A percentile compares a stretch with the other conserved stretches of the same genome.
Conservation (phyloP, 2,329 filamentous ascomycete genomes). For the Arthrobotrys musiformis region DNA sequence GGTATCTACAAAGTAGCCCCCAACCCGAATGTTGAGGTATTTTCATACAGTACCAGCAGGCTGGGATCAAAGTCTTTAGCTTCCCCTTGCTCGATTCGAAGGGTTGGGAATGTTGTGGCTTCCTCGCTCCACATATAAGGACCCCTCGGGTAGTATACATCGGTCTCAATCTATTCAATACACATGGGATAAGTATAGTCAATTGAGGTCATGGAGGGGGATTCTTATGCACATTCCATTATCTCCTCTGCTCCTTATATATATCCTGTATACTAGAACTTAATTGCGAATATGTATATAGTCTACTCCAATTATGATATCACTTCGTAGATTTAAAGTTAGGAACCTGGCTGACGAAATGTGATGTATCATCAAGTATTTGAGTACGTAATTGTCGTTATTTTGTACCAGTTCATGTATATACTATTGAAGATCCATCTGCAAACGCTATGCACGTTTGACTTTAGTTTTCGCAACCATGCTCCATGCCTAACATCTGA, state of each 20-base stretch:
- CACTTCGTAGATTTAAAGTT: too few relatives aligned
- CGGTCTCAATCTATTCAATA: background rate
- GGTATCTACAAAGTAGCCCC: background rate
- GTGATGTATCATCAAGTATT: background rate
- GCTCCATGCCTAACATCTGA: background rate
- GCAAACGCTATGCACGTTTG: slow-evolving; percentile 8
- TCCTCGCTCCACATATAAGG: too few relatives aligned
- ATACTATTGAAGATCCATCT: background rate
- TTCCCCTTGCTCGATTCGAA: background rate
- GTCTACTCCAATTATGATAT: background rate
- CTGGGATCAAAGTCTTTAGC: background rate
- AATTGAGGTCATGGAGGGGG: too few relatives aligned
- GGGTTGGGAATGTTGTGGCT: background rate
- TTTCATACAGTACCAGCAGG: background rate
- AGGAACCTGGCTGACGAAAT: background rate
- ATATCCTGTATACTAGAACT: background rate
- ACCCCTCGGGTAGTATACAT: background rate
- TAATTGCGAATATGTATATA: background rate
- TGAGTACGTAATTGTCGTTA: background rate
- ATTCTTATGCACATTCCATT: background rate
- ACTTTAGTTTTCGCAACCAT: background rate
- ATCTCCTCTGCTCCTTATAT: too few relatives aligned
- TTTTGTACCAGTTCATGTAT: background rate
- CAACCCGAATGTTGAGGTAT: background rate
- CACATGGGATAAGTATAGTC: too few relatives aligned